phyloP scores from a whole-genome alignment of 179 eudicot species.

The Patellifolia procumbens region DNA sequence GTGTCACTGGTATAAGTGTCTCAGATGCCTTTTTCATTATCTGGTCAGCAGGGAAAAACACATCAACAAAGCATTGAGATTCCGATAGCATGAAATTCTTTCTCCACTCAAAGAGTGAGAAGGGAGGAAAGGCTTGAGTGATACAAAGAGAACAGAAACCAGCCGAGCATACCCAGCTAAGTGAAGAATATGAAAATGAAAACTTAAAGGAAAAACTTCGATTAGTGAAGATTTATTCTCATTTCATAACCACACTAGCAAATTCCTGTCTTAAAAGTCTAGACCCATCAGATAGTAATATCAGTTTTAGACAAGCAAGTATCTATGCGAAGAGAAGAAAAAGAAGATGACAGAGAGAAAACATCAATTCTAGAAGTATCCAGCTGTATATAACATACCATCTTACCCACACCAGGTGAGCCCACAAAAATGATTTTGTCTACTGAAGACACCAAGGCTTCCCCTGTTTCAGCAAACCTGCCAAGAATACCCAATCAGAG shows the following conservation, averaged over 20 bases:
- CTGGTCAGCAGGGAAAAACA: constrained; percentile 39
- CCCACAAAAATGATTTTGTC: constrained; percentile 99
- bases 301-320: background rate
- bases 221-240: background rate
- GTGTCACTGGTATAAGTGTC: constrained; percentile 94
- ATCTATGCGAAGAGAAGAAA: background rate
- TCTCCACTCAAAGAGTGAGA: background rate
- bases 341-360: background rate
- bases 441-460: constrained; percentile 92
- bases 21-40: constrained; percentile 94
- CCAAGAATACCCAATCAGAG: constrained; percentile 20
- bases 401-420: constrained; percentile 93
- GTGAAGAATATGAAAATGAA: background rate
- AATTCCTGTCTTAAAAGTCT: background rate
- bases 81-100: background rate
- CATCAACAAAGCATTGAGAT: constrained; percentile 16
- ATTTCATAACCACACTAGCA: background rate
- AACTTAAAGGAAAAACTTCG: background rate
- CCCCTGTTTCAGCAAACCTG: constrained; percentile 99
- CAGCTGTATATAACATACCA: constrained; percentile 54
- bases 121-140: background rate
- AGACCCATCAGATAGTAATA: background rate
- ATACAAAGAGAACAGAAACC: background rate
- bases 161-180: background rate
- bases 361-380: constrained; percentile 11